Base-by-base conservation (phyloP, 768 basidiomycete genomes). In the Termitomyces sp. region DNA sequence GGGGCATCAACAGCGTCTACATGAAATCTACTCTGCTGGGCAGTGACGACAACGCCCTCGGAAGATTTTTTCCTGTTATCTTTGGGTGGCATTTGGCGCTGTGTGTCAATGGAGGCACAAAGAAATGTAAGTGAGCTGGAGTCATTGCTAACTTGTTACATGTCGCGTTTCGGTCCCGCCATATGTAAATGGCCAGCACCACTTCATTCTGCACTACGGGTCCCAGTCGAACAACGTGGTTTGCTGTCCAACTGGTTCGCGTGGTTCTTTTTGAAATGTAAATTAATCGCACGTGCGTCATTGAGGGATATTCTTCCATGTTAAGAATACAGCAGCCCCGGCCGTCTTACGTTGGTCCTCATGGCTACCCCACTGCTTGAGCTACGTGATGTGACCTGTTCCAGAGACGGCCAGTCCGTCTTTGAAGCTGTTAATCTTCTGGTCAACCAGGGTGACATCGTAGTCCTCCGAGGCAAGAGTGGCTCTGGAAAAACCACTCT, bases 401-500 rank as follows among this genome's bases (percentile, higher is more conserved):
- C 70, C 13, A 74, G 74, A 58, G 71, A 76, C 38, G 79, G 78
- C 11, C 71, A 77, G 44, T 67, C 72, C 1, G 74, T 90, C 56
- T 87, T 92, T 66, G 71, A 78, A n/a, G 73, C 82, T 55, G 73
- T 91, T 16, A 79, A 74, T 58, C 80, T 94, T 46, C 67, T 71
- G 5, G 75, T 94, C 30, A 74, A 86, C 49, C 80, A 86, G 68
- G 87, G 89, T 9, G 92, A 94, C 63, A 77, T 94, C 32, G 60
- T 94, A 41, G 76, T 92, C 16, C 65, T 95, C n/a, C 86, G 84
- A 58, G 94, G 92, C 10, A 83, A 81, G 63, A 89, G 87, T 60
- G 94, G 94, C 9, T 81, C 81, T 20, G 94, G 92, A 52, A 89
- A 88, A 68, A 85, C 86, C 1, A 93, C 92, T 0, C 72, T 96